Evolutionary conservation across 306 rosid species (phyloP).

Genomic region (Castanopsis chinensis): DNA sequence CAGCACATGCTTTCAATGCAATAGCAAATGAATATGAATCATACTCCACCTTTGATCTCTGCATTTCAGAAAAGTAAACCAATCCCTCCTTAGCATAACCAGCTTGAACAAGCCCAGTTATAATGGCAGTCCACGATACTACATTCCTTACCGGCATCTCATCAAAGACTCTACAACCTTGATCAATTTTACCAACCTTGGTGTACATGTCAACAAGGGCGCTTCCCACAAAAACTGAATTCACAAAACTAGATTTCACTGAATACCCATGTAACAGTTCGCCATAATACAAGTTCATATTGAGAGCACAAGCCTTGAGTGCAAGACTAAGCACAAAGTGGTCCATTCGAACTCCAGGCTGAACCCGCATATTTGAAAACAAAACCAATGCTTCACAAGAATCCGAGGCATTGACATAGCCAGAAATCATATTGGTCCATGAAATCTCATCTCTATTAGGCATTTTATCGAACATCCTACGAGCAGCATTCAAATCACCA

Average conservation of each 20-base stretch:
- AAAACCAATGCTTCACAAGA: conserved; percentile 50
- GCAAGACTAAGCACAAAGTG: conserved; percentile 59
- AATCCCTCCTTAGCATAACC: conserved; percentile 52
- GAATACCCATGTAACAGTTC: conserved; percentile 60
- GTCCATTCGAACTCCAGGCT: conserved; percentile 43
- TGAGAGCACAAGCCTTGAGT: conserved; percentile 64
- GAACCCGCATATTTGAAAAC: conserved; percentile 52
- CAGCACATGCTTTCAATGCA: conserved; percentile 72
- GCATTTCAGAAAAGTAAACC: conserved; percentile 66
- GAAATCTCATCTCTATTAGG: conserved; percentile 53
- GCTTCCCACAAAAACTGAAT: conserved; percentile 71
- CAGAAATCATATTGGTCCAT: conserved; percentile 58
- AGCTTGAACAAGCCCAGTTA: conserved; percentile 68
- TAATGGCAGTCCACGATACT: conserved; percentile 71
- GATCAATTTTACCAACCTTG: conserved; percentile 56
- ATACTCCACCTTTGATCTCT: conserved; percentile 63
- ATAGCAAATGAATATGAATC: conserved; percentile 62
- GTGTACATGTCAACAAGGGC: conserved; percentile 70
- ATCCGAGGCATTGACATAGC: conserved; percentile 42
- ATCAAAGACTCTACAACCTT: conserved; percentile 54
- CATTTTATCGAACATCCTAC: conserved; percentile 55
- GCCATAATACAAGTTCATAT: conserved; percentile 40
- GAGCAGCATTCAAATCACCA: conserved; percentile 44
- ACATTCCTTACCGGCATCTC: conserved; percentile 56
- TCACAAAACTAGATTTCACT: conserved; percentile 53